Conservation (phyloP, 495 filamentous ascomycete genomes). For the Peziza echinospora region DNA sequence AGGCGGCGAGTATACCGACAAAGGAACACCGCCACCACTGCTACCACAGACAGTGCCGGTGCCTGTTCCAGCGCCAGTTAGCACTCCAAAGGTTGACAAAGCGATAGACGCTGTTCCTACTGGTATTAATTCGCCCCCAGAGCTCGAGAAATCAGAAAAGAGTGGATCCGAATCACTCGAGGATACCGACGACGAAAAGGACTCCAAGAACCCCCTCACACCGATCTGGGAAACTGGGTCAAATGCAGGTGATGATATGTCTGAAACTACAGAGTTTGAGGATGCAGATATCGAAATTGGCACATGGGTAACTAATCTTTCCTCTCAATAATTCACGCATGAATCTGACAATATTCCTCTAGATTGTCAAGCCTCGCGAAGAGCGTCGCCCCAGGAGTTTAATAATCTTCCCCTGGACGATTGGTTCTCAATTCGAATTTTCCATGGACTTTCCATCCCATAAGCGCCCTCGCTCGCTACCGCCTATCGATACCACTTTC, state of each 20-base stretch:
- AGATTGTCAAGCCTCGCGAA: conserved; percentile 6
- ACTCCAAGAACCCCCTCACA: background rate
- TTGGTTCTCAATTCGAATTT: background rate
- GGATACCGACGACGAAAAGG: background rate
- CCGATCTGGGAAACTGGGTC: background rate
- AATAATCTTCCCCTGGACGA: conserved; percentile 27
- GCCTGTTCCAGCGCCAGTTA: conserved; percentile 3
- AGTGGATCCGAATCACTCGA: background rate
- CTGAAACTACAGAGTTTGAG: background rate
- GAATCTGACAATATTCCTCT: conserved; percentile 18
- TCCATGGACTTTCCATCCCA: background rate
- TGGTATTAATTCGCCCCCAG: background rate
- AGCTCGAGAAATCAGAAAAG: background rate
- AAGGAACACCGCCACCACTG: conserved; percentile 4
- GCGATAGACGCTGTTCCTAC: background rate
- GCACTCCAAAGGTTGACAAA: background rate
- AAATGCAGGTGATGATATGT: background rate
- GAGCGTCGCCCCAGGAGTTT: conserved; percentile 42
- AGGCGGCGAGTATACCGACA: background rate
- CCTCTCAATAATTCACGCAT: background rate
- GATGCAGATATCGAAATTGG: background rate
- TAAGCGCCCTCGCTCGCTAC: conserved; percentile 11
- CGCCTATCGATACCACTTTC: conserved; percentile 2
- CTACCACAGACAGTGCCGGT: no score
- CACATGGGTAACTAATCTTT: background rate